phyloP scores from a whole-genome alignment of 1,284 basidiomycete species.

The Singerocomus rubriflavus region DNA sequence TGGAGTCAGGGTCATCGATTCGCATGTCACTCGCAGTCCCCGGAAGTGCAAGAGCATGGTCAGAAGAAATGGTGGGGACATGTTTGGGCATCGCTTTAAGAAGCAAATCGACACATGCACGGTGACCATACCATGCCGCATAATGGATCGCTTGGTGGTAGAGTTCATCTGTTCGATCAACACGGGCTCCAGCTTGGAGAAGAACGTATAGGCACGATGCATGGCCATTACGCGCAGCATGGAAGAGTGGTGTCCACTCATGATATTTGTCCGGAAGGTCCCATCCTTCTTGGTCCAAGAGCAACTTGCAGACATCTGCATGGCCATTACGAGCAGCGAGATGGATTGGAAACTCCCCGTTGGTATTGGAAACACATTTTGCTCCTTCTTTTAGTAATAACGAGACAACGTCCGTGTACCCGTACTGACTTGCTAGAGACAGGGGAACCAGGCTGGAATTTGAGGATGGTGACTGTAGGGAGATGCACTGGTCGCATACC shows the following conservation, averaged over 20 bases:
- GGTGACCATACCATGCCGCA: slow-evolving; percentile 97
- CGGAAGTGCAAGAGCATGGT: slow-evolving; percentile 11
- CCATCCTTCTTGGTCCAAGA: slow-evolving; percentile 78
- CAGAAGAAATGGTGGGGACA: slow-evolving; percentile 10
- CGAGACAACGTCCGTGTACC: slow-evolving; percentile 80
- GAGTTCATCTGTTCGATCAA: slow-evolving; percentile 80
- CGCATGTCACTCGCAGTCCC: slow-evolving; percentile 27
- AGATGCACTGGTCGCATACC: slow-evolving; percentile 60
- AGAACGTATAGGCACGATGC: slow-evolving; percentile 74
- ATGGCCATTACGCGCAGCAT: slow-evolving; percentile 90
- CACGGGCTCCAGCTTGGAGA: slow-evolving; percentile 75
- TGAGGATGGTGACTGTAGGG: slow-evolving; percentile 41
- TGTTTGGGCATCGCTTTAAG: slow-evolving; percentile 44
- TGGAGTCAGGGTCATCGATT: slow-evolving; percentile 71
- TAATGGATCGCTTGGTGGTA: slow-evolving; percentile 89
- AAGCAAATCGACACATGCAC: slow-evolving; percentile 74
- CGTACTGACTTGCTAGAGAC: slow-evolving; percentile 87
- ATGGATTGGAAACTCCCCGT: slow-evolving; percentile 95
- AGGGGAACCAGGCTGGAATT: slow-evolving; percentile 81
- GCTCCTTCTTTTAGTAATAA: slow-evolving; percentile 73
- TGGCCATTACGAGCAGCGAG: slow-evolving; percentile 98
- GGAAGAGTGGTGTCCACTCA: slow-evolving; percentile 97
- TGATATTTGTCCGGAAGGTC: slow-evolving; percentile 95
- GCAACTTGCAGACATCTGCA: slow-evolving; percentile 73
- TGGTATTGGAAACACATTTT: slow-evolving; percentile 81